A percentile compares a stretch with the other conserved stretches of the same genome.
phyloP scores from a whole-genome alignment of 2,329 filamentous ascomycete genomes.

The Xylaria sp. region DNA sequence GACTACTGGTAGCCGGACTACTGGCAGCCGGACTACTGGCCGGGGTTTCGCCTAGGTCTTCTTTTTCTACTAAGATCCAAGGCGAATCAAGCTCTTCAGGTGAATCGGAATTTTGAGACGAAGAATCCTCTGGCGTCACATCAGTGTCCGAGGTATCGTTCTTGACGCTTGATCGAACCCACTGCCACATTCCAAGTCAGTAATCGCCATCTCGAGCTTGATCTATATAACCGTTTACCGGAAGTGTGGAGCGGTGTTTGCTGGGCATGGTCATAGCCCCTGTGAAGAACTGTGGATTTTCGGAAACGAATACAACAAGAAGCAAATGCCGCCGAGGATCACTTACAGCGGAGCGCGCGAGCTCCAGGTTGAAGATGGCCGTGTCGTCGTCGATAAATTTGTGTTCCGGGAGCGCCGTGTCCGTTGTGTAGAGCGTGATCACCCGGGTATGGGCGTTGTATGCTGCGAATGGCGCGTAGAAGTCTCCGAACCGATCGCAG shows the following conservation, averaged over 20 bases:
- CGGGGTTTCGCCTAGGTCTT: constrained; percentile 9
- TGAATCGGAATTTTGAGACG: background rate
- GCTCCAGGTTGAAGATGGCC: constrained; percentile 37
- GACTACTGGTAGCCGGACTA: background rate
- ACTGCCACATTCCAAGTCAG: constrained; percentile 22
- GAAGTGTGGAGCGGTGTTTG: background rate
- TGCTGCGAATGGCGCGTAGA: constrained; percentile 42
- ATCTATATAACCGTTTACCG: background rate
- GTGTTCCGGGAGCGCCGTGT: constrained; percentile 18
- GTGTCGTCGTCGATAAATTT: constrained; percentile 29
- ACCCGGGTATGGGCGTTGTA: constrained; percentile 33
- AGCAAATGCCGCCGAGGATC: background rate
- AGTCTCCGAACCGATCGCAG: constrained; percentile 37
- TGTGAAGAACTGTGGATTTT: background rate
- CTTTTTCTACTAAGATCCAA: background rate
- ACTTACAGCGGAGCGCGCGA: constrained; percentile 37
- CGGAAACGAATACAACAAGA: background rate
- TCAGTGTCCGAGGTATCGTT: background rate
- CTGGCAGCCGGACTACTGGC: background rate
- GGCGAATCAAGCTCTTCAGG: constrained; percentile 1
- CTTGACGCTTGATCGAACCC: constrained; percentile 15
- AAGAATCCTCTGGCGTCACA: background rate
- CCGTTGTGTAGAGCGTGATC: constrained; percentile 37
- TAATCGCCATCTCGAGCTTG: background rate
- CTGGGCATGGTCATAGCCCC: background rate